A percentile compares a stretch with the other conserved stretches of the same genome.
Conservation (phyloP, 345 rosid species). For the Geranium brycei region DNA sequence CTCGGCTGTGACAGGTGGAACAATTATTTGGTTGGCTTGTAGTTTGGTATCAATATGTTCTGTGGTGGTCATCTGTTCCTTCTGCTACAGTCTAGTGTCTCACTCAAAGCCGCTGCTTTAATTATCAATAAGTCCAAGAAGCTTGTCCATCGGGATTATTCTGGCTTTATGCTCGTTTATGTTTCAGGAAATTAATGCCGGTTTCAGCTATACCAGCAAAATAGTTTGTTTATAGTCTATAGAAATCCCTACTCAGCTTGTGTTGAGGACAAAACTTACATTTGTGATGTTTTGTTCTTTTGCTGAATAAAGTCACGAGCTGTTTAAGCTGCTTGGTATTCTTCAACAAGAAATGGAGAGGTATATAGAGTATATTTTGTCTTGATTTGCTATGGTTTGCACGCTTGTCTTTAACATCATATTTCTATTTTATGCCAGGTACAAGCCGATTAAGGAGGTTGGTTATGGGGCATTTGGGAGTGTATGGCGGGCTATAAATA, state of each 20-base stretch:
- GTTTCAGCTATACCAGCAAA: slow-evolving; percentile 6
- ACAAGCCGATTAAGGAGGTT: slow-evolving; percentile 74
- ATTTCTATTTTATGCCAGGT: slow-evolving; percentile 29
- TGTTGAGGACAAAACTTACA: slow-evolving; percentile 3
- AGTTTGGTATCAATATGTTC: slow-evolving; percentile 28
- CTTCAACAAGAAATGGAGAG: slow-evolving; percentile 57
- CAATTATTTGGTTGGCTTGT: neutral
- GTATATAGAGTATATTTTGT: slow-evolving; percentile 20
- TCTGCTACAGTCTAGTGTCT: slow-evolving; percentile 17
- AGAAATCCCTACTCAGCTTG: neutral
- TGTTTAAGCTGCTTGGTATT: slow-evolving; percentile 13
- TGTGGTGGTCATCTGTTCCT: slow-evolving; percentile 15
- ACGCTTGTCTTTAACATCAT: neutral
- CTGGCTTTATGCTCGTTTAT: slow-evolving; percentile 13
- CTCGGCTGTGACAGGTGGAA: neutral
- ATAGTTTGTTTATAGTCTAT: neutral
- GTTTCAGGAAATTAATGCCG: slow-evolving; percentile 8
- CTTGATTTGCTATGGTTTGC: neutral
- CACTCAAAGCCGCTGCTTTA: slow-evolving; percentile 26
- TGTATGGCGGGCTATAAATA: slow-evolving; percentile 79
- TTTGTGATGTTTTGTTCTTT: slow-evolving; percentile 22
- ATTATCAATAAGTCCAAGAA: slow-evolving; percentile 33
- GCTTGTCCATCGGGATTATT: slow-evolving; percentile 27
- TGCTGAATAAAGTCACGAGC: slow-evolving; percentile 31
- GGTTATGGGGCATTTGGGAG: slow-evolving; percentile 96